Evolutionary conservation across 1,284 basidiomycete species (phyloP).

Genomic region (Puccinia triticina): DNA sequence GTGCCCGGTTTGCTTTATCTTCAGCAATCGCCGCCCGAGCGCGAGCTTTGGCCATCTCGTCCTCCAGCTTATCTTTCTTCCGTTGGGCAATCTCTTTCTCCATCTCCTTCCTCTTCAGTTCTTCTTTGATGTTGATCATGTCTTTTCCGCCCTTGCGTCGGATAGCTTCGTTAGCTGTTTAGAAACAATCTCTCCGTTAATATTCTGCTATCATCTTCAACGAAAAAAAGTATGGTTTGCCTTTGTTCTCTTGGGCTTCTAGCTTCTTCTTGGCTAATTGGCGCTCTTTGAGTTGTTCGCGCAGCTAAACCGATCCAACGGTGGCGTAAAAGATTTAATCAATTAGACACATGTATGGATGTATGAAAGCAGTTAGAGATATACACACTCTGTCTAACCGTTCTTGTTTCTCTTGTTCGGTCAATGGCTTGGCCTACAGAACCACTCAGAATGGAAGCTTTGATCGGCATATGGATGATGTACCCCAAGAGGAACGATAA

Average conservation of each 20-base stretch:
- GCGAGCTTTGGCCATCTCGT: constrained; percentile 77
- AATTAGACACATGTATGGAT: background rate
- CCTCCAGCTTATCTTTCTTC: constrained; percentile 82
- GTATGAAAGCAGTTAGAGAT: background rate
- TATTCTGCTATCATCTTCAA: background rate
- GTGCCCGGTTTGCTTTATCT: constrained; percentile 84
- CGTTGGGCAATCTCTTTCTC: constrained; percentile 77
- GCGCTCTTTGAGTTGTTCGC: constrained; percentile 76
- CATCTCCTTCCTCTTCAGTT: constrained; percentile 72
- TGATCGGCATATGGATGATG: background rate
- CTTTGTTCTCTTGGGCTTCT: constrained; percentile 72
- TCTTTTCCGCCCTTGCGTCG: constrained; percentile 83
- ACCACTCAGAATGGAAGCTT: background rate
- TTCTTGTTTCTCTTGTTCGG: constrained; percentile 87
- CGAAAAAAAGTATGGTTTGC: background rate
- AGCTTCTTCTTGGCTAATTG: constrained; percentile 70
- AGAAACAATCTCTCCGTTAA: background rate
- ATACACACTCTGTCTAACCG: constrained; percentile 70
- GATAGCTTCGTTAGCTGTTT: constrained; percentile 71
- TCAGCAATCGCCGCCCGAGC: constrained; percentile 90
- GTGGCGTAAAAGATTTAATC: background rate
- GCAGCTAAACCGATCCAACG: constrained; percentile 60
- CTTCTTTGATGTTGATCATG: constrained; percentile 72
- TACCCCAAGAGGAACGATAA: background rate
- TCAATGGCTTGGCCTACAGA: constrained; percentile 79